A percentile compares a stretch with the other conserved stretches of the same genome.
These are phyloP conservation scores for Phytophthora cryptogea DNA, from an alignment of 352 stramenopile genomes.

Conservation along the genomic window DNA sequence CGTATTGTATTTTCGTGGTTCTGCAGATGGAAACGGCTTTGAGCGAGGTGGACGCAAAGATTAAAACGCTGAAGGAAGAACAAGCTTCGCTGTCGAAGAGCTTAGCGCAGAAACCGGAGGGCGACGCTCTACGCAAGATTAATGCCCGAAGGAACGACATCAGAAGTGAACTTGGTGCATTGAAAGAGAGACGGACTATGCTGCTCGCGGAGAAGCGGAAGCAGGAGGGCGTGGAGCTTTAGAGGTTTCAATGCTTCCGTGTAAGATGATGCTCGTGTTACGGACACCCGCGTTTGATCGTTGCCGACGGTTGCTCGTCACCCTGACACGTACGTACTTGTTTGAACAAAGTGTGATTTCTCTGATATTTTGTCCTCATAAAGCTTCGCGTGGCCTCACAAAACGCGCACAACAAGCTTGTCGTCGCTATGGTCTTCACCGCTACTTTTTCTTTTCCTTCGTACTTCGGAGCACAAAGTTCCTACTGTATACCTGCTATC, in stretches of 20 bases:
- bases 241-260: slow-evolving; percentile 22
- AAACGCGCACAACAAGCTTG: slow-evolving; percentile 16
- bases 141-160: slow-evolving; percentile 86
- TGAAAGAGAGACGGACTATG: slow-evolving; percentile 85
- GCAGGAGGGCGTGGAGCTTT: slow-evolving; percentile 69
- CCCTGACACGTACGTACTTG: slow-evolving; percentile 34
- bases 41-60: slow-evolving; percentile 82
- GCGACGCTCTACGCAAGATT: slow-evolving; percentile 80
- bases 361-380: slow-evolving; percentile 21
- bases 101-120: slow-evolving; percentile 73
- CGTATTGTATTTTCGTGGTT: slow-evolving; percentile 1
- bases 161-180: slow-evolving; percentile 77
- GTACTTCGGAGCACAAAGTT: slow-evolving; percentile 11
- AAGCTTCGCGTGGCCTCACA: slow-evolving; percentile 11
- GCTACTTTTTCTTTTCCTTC: slow-evolving; percentile 12
- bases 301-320: slow-evolving; percentile 25
- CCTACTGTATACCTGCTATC: slow-evolving; percentile 29
- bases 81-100: slow-evolving; percentile 80
- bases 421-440: slow-evolving; percentile 9
- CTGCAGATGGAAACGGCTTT: slow-evolving; percentile 77
- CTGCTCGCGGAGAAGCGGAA: slow-evolving; percentile 81
- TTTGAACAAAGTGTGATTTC: slow-evolving; percentile 42
- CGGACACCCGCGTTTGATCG: slow-evolving; percentile 4
- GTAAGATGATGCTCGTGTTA: slow-evolving; percentile 24
- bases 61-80: slow-evolving; percentile 82